Percentiles rank a stretch among this genome's conserved stretches.
phyloP scores from a whole-genome alignment of 75 land plant genomes.

The Pinus tabuliformis region DNA sequence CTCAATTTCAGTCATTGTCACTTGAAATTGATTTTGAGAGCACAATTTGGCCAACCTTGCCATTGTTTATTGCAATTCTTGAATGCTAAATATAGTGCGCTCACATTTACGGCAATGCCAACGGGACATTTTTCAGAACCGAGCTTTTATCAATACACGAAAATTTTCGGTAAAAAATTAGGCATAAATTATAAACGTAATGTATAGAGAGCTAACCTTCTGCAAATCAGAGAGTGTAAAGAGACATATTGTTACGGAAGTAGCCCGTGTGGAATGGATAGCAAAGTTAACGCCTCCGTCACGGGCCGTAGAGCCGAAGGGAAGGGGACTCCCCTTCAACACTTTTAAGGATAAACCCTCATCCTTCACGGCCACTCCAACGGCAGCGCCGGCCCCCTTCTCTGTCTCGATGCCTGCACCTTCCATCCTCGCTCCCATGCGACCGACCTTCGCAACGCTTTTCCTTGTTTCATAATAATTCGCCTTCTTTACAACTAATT shows the following conservation, averaged over 20 bases:
- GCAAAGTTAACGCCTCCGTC: slow-evolving; percentile 89
- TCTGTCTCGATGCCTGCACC: not conserved
- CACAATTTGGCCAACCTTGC: not conserved
- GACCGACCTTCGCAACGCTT: not conserved
- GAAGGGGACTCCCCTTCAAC: slow-evolving; percentile 53
- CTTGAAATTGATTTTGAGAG: too few species aligned
- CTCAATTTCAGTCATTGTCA: too few species aligned
- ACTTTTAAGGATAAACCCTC: not conserved
- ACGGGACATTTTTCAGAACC: not conserved
- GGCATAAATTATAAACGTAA: not conserved
- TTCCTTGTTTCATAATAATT: not conserved
- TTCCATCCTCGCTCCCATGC: not conserved
- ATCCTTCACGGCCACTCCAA: not conserved
- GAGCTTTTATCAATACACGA: not conserved
- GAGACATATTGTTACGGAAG: slow-evolving; percentile 71
- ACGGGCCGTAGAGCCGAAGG: slow-evolving; percentile 76
- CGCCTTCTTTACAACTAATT: not conserved
- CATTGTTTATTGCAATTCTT: not conserved
- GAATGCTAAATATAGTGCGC: not conserved
- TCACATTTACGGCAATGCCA: not conserved
- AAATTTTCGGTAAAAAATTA: not conserved
- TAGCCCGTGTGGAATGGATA: slow-evolving; percentile 64
- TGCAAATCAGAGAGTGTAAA: slow-evolving; percentile 63
- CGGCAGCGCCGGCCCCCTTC: not conserved
- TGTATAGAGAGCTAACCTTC: slow-evolving; percentile 29